Base-by-base conservation (phyloP, 345 rosid genomes). In the Erysimum cheiranthoides region DNA sequence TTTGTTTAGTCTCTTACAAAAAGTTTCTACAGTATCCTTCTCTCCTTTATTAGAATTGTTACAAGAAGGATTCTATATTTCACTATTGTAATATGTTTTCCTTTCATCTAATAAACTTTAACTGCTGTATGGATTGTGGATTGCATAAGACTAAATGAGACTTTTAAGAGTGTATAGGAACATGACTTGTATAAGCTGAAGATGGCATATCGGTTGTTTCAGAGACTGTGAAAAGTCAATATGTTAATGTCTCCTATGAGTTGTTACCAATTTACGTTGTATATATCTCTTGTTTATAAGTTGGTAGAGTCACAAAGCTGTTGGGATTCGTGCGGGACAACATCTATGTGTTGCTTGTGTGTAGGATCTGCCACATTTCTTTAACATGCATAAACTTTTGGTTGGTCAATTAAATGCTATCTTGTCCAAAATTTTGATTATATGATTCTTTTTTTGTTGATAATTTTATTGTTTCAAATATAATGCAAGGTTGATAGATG, bases 401-500 rank as follows among this genome's bases (percentile, higher is more conserved):
- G 13, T 17, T 58, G 9, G 27, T 34, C 27, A n/a, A 14, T n/a
- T n/a, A 10, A 9, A 59, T 59, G 43, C 28, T 35, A 13, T 16
- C 28, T 58, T 16, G 27, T 17, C 28, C 43, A 34, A 9, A 58
- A 10, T 32, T n/a, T 34, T 58, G 42, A 34, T 34, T 9, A n/a
- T 2, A 10, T 34, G 3, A 10, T 60, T 61, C 49, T 14, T 31
- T n/a, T 52, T 25, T 58, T 68, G 16, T 65, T 70, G 73, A 25
- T 31, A 16, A 60, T 36, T 66, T n/a, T 80, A 47, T 45, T 67
- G 71, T 73, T 4, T 51, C n/a, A 39, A 25, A 68, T 65, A 27
- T 70, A 62, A 56, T 69, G 79, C 52, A 73, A 95, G 99, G 81
- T 80, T 95, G 84, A 88, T 95, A 53, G 99, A 95, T 76, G 98